Percentiles rank a stretch among this genome's conserved stretches.
phyloP scores from a whole-genome alignment of 331 rosid species.

The Acacia pycnantha region DNA sequence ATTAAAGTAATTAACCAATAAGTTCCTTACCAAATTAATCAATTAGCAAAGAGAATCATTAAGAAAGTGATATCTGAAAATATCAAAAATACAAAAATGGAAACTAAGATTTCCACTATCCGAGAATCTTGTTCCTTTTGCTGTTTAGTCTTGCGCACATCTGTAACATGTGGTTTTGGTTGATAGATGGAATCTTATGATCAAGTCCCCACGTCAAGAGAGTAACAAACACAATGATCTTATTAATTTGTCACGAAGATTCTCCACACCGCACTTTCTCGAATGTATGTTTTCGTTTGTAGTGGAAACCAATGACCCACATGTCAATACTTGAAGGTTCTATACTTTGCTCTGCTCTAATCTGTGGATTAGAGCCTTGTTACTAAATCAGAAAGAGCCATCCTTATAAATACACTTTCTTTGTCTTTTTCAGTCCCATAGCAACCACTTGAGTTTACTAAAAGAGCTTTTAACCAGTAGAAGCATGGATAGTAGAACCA shows the following conservation, averaged over 20 bases:
- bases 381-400: background rate
- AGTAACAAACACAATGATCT: background rate
- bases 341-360: background rate
- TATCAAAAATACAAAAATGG: background rate
- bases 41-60: background rate
- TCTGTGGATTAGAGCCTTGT: background rate
- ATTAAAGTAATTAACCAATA: background rate
- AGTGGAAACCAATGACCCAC: background rate
- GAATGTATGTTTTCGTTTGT: background rate
- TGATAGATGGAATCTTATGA: background rate
- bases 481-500: constrained; percentile 27
- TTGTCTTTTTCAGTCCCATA: background rate
- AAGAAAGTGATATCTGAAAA: background rate
- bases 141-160: background rate
- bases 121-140: constrained; percentile 25
- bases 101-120: background rate
- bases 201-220: background rate
- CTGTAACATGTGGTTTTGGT: background rate
- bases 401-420: background rate
- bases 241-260: background rate
- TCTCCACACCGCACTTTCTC: background rate
- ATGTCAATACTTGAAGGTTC: background rate
- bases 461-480: background rate
- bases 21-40: background rate
- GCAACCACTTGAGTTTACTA: background rate